Evolutionary conservation across 345 rosid genomes (phyloP), one percentile per base, ranked within the genome.

Genomic region (Acer saccharum): DNA sequence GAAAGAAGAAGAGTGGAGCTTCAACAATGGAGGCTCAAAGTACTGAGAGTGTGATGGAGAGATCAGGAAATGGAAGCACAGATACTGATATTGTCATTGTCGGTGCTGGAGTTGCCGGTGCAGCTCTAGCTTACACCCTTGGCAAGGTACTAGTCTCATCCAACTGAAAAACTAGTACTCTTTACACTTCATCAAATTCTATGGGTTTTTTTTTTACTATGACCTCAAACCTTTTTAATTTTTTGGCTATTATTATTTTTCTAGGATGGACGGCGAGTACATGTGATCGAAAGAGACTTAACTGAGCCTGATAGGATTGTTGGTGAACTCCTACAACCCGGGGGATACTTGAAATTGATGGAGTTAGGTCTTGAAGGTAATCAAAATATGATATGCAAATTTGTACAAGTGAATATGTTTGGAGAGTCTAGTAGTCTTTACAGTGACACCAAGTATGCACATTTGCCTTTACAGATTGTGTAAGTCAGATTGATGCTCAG

Each of bases 271-370:
- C 52, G 75, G 0, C n/a, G 35, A n/a, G 75, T 72, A 48, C 75
- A 35, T 58, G 50, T 55, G 48, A 55, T 71, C 5, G 64, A 71
- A 71, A 71, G 65, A 29, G 64, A 71, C 65, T 55, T 57, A 2
- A 58, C 52, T 71, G 65, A 71, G 17, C 75, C 65, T 32, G 48
- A 57, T 6, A 71, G 65, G 20, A 71, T 71, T 57, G 29, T 57
- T 9, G 75, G 75, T n/a, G 65, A 71, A 11, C 75, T 71, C n/a
- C 65, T 71, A 35, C 75, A 71, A 35, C 75, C 75, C 4, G 75
- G 65, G 0, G 75, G 75, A 21, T 71, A 55, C 10, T 25, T 55
- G 11, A 71, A 71, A 35, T 57, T 71, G 75, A 57, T 35, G 2
- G 65, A 58, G 10, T 32, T 71, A 13, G 20, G 75, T 20, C 65